Evolutionary conservation across 257 asterid species (phyloP).

Genomic region (Capsicum rhomboideum): DNA sequence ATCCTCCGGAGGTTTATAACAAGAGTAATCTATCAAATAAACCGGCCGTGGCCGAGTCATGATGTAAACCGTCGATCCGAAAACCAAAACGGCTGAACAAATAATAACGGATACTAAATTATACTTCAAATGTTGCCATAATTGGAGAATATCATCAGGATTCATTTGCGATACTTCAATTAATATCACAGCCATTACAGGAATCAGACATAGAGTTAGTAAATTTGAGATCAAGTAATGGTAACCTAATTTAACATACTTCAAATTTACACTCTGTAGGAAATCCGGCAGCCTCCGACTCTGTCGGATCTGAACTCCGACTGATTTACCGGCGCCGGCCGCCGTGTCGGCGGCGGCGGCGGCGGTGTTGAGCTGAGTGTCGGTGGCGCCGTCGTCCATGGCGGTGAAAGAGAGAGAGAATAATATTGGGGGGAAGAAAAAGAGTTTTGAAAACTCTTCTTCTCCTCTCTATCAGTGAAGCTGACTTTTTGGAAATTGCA

Average conservation of each 20-base stretch:
- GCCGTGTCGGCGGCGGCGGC: background rate
- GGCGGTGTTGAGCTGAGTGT: background rate
- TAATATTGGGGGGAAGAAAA: background rate
- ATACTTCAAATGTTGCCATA: conserved; percentile 63
- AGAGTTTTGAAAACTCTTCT: background rate
- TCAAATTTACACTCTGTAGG: conserved; percentile 70
- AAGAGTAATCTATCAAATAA: conserved; percentile 60
- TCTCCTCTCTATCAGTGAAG: background rate
- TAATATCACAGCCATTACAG: conserved; percentile 42
- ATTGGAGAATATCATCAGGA: conserved; percentile 55
- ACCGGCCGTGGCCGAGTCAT: conserved; percentile 72
- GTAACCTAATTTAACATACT: conserved; percentile 81
- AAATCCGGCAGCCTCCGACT: conserved; percentile 63
- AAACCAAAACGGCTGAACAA: conserved; percentile 53
- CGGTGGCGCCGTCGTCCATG: conserved; percentile 50
- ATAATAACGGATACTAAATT: conserved; percentile 53
- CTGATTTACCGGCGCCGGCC: background rate
- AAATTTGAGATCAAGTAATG: conserved; percentile 74
- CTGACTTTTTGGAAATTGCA: background rate
- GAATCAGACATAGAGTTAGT: conserved; percentile 54
- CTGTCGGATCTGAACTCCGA: conserved; percentile 65
- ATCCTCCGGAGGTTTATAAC: conserved; percentile 47
- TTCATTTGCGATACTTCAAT: conserved; percentile 61
- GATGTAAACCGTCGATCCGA: conserved; percentile 65
- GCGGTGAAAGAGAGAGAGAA: background rate